Base-by-base conservation (phyloP, 2,329 filamentous ascomycete genomes). In the Penicillium corylophilum region DNA sequence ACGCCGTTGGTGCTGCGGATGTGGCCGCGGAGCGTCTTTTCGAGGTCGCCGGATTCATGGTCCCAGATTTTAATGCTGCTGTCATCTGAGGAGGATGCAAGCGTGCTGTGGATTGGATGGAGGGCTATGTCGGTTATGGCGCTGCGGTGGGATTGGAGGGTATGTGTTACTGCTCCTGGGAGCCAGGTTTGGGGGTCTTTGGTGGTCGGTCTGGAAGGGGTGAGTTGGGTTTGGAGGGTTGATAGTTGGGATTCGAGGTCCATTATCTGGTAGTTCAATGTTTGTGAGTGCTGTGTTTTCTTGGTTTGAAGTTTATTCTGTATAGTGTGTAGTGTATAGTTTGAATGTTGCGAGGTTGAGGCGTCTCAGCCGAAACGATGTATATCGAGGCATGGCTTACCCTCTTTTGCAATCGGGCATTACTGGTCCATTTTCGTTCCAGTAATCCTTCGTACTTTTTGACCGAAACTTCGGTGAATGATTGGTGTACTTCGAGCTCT, bases 391-490 rank as follows among this genome's bases (percentile, higher is more conserved):
- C 13, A 6, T 33, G 13, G n/a, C 29, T 36, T n/a, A 49, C 89
- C 87, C 95, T 96, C 75, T 95, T 96, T 74, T 96, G 92, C 70
- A 97, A 74, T 53, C 92, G 82, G 63, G 95, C 90, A 22, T 96
- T 87, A 64, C 89, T 94, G n/a, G 92, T 96, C 93, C 93, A 96
- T 78, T 96, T 97, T 82, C 95, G 96, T 80, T 96, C 92, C 59
- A 97, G 75, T 23, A 96, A 74, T 4, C 88, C 88, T 73, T 95
- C 90, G 75, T 96, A 96, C 73, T 95, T 96, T 78, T 95, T 95
- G 46, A 86, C 82, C 10, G 89, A 95, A 15, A 83, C 81, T 57
- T 87, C 79, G 68, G 95, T 89, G 65, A 94, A 92, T 43, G 76
- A 75, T 49, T 82, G 74, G 33, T 76, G 77, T 59, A 88, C 82